Evolutionary conservation across 225 moss, liverwort and hornwort species (phyloP), one percentile per base, ranked within the genome.

Genomic region (Neckera pumila): DNA sequence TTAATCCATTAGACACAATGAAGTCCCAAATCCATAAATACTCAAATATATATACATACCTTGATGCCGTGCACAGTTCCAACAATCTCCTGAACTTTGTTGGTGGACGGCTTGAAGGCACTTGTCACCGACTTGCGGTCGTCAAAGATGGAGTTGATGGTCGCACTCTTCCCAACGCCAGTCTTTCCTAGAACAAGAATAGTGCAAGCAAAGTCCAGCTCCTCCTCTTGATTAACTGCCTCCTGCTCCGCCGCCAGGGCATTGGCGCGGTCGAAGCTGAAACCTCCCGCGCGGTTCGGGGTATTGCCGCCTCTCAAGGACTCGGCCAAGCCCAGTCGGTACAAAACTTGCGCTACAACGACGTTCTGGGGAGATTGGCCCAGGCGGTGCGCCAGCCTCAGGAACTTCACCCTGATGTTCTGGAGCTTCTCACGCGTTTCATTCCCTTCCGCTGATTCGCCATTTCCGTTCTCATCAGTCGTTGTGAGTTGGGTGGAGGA

Each of bases 141-240:
- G 89, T 98, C 98, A 69, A 98, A 98, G 80, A 98, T 97, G 66
- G 98, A 98, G 88, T 98, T 98, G 45, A 98, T 95, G 45, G 98
- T 98, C 5, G 97, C 97, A 90, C 96, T 96, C 89, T 98, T 98
- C 34, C 98, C 98, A 60, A 98, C 98, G 20, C 98, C 97, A 8
- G 98, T 98, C 94, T 98, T 98, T 40, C 98, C 98, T 9, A 98
- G 87, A 30, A 98, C 90, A 92, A 98, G 93, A 77, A 98, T 97
- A 1, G 97, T 98, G 93, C 97, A 98, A 33, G 93, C 93, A 53
- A 98, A 98, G 79, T 98, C 96, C 75, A 98, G 93, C 89, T 95
- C 95, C 87, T 94, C 97, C 22, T 94, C 97, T 53, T 95, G 93
- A 72, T 95, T 93, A 16, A 93, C 89, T 81, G 95, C 95, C 90